Evolutionary conservation across 176 grass and related monocot species (phyloP).

Genomic region (Puccinellia tenuiflora): DNA sequence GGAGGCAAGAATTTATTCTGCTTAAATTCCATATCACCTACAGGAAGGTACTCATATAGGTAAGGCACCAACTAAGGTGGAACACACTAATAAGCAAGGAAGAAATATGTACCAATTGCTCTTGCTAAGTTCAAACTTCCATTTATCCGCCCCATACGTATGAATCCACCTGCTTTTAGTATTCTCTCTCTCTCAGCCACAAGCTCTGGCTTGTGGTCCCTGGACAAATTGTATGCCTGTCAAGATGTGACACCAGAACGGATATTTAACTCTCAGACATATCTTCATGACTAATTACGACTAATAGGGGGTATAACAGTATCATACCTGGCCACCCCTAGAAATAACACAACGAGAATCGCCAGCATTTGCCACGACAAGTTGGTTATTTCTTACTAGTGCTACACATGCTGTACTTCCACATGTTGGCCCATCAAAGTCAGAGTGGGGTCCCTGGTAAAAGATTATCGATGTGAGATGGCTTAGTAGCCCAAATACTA

Average conservation of each 20-base stretch:
- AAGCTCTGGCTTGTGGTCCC: conserved; percentile 91
- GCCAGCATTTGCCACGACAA: conserved; percentile 90
- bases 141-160: conserved; percentile 84
- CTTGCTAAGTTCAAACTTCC: conserved; percentile 94
- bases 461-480: conserved; percentile 4
- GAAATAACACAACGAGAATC: conserved; percentile 99
- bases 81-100: not conserved
- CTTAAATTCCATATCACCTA: conserved; percentile 98
- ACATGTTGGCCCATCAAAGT: conserved; percentile 80
- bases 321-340: conserved; percentile 69
- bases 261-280: conserved; percentile 3
- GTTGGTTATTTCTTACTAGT: conserved; percentile 74
- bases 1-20: conserved; percentile 83
- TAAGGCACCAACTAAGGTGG: conserved; percentile 4
- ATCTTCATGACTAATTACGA: not conserved
- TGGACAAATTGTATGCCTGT: conserved; percentile 92
- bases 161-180: conserved; percentile 91
- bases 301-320: not conserved
- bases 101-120: conserved; percentile 70
- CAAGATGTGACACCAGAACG: conserved; percentile 12
- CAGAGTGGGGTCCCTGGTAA: conserved; percentile 83
- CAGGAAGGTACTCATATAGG: conserved; percentile 14
- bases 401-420: conserved; percentile 91
- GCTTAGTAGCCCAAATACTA: not conserved
- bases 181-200: conserved; percentile 88